A percentile compares a stretch with the other conserved stretches of the same genome.
Evolutionary conservation across 2,329 filamentous ascomycete genomes (phyloP).

Genomic region (Penicillium sumatraense): DNA sequence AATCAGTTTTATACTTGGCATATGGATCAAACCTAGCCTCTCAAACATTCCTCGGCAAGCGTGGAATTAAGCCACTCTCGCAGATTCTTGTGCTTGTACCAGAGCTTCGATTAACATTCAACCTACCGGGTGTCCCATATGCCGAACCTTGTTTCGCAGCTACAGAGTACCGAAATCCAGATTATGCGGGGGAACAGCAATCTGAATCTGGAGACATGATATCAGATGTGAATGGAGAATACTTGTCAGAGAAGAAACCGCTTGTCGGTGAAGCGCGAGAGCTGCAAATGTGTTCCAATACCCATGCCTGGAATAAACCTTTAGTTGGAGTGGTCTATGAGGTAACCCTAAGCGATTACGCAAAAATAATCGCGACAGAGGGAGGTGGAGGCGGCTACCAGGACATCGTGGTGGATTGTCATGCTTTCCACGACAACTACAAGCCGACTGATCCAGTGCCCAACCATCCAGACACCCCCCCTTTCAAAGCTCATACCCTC

Average conservation of each 20-base stretch:
- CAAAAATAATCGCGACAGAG: constrained; percentile 86
- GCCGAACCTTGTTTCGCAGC: constrained; percentile 92
- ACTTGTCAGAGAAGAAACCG: constrained; percentile 37
- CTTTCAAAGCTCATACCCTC: constrained; percentile 85
- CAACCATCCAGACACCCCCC: constrained; percentile 62
- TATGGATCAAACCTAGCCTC: constrained; percentile 90
- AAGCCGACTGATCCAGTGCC: constrained; percentile 63
- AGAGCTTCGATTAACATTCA: constrained; percentile 76
- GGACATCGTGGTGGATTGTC: constrained; percentile 79
- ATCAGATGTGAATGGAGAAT: constrained; percentile 8
- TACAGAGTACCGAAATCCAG: constrained; percentile 62
- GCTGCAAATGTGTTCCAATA: constrained; percentile 48
- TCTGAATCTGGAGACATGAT: constrained; percentile 8
- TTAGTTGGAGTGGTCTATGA: constrained; percentile 95
- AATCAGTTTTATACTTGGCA: constrained; percentile 77
- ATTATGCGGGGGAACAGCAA: not conserved
- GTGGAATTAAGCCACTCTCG: constrained; percentile 80
- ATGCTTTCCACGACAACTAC: constrained; percentile 63
- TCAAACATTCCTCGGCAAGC: constrained; percentile 75
- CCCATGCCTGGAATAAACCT: constrained; percentile 74
- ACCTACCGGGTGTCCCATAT: constrained; percentile 85
- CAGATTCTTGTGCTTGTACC: constrained; percentile 83
- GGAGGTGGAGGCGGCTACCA: constrained; percentile 84
- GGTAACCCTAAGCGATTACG: constrained; percentile 80
- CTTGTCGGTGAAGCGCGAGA: constrained; percentile 26